Evolutionary conservation across 139 green algal genomes (phyloP).

Genomic region (Tetradesmus lagerheimii): DNA sequence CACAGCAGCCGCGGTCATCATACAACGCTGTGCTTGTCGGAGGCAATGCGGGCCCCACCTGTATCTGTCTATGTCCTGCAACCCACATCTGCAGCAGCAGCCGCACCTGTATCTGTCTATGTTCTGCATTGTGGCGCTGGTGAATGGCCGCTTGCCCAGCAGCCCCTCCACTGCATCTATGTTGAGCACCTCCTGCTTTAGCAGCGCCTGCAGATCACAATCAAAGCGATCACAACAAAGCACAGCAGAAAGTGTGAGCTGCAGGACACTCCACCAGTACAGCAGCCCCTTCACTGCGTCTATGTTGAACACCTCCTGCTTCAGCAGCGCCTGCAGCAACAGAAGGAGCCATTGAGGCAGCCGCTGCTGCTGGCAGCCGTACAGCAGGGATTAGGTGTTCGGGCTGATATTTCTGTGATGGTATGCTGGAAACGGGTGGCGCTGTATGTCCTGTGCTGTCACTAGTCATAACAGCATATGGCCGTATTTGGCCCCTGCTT

Average conservation of each 20-base stretch:
- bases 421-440: too few relatives aligned
- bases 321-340: constrained; percentile 56
- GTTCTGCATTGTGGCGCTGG: constrained; percentile 89
- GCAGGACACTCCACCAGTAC: constrained; percentile 31
- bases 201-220: constrained; percentile 53
- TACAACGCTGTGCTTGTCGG: too few relatives aligned
- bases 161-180: constrained; percentile 92
- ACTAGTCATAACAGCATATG: too few relatives aligned
- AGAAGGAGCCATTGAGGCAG: neutral
- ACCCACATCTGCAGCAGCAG: neutral
- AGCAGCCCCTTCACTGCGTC: constrained; percentile 94
- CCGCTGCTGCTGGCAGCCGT: too few relatives aligned
- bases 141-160: constrained; percentile 94
- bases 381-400: too few relatives aligned
- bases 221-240: neutral
- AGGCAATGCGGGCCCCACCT: too few relatives aligned
- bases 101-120: constrained; percentile 92
- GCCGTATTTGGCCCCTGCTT: too few relatives aligned
- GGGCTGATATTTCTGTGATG: too few relatives aligned
- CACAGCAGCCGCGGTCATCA: too few relatives aligned
- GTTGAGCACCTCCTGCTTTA: constrained; percentile 86
- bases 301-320: constrained; percentile 84
- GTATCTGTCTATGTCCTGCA: neutral
- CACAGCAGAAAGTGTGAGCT: neutral
- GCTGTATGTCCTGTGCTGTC: too few relatives aligned